phyloP scores from a whole-genome alignment of 2,329 filamentous ascomycete genomes.

The Zasmidium angulare region DNA sequence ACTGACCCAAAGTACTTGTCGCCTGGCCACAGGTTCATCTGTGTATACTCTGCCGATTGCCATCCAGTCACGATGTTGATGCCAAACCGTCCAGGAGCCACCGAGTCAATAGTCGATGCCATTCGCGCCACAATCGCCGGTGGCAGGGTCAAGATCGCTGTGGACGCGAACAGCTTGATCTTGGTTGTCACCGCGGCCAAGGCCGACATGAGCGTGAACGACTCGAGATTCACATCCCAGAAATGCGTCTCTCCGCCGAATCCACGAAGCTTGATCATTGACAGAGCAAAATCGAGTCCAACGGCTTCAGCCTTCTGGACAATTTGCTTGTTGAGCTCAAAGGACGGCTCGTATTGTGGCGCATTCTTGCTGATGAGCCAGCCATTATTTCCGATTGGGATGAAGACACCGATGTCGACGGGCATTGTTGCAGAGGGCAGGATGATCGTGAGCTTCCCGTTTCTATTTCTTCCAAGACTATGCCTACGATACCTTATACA shows the following conservation, averaged over 20 bases:
- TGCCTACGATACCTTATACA: too few relatives aligned
- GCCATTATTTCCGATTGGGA: constrained; percentile 19
- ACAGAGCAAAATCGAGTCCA: constrained; percentile 16
- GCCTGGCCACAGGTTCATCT: constrained; percentile 18
- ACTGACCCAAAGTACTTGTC: constrained; percentile 11
- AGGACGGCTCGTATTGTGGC: constrained; percentile 17
- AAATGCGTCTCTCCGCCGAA: constrained; percentile 16
- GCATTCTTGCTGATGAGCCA: constrained; percentile 18
- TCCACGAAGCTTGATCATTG: constrained; percentile 18
- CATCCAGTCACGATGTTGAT: constrained; percentile 19
- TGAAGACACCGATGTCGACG: constrained; percentile 18
- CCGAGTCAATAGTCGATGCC: constrained; percentile 13
- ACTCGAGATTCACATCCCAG: constrained; percentile 19
- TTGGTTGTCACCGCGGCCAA: constrained; percentile 12
- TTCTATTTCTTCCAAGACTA: too few relatives aligned
- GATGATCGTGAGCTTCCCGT: too few relatives aligned
- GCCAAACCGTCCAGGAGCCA: constrained; percentile 15
- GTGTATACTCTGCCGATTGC: constrained; percentile 17
- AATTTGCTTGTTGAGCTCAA: constrained; percentile 14
- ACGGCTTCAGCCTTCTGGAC: constrained; percentile 15
- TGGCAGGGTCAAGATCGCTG: constrained; percentile 11
- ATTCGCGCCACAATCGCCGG: constrained; percentile 14
- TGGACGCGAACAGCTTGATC: constrained; percentile 14
- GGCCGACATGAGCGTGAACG: constrained; percentile 17
- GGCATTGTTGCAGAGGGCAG: neutral